Percentiles rank a stretch among this genome's conserved stretches.
Evolutionary conservation across 805 yeast genomes (phyloP).

Genomic region (Saturnispora kantuleensis): DNA sequence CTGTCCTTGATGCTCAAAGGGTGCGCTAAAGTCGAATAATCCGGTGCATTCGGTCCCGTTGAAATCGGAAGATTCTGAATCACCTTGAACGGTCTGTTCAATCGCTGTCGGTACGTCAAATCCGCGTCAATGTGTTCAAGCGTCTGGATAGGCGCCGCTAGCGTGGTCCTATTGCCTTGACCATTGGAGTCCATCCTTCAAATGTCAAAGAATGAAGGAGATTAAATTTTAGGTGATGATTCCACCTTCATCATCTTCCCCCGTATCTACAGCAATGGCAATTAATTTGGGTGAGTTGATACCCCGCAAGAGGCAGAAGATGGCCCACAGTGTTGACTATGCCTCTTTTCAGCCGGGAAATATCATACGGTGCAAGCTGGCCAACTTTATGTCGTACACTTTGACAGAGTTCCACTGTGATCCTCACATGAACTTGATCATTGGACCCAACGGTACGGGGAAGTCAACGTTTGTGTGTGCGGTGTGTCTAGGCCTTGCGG

Average conservation of each 20-base stretch:
- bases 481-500: constrained; percentile 79
- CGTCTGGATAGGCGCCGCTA: constrained; percentile 21
- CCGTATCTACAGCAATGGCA: not conserved
- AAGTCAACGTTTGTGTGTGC: constrained; percentile 92
- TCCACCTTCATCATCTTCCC: not conserved
- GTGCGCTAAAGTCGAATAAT: constrained; percentile 48
- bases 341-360: constrained; percentile 35
- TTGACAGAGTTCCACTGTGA: constrained; percentile 65
- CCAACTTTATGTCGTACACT: constrained; percentile 60
- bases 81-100: constrained; percentile 52
- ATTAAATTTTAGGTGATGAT: not conserved
- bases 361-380: constrained; percentile 40
- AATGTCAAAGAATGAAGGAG: not conserved
- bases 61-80: constrained; percentile 63
- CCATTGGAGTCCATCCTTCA: not conserved
- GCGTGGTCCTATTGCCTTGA: constrained; percentile 14
- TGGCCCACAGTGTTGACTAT: constrained; percentile 12
- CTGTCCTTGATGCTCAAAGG: constrained; percentile 66
- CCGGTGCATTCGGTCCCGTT: constrained; percentile 38
- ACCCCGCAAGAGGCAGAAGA: constrained; percentile 2
- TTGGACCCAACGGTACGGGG: constrained; percentile 97
- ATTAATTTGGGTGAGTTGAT: not conserved
- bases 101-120: constrained; percentile 21
- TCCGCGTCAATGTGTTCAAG: constrained; percentile 25
- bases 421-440: constrained; percentile 80